Percentiles rank a stretch among this genome's conserved stretches.
phyloP scores from a whole-genome alignment of 257 asterid genomes.

The Henckelia pumila region DNA sequence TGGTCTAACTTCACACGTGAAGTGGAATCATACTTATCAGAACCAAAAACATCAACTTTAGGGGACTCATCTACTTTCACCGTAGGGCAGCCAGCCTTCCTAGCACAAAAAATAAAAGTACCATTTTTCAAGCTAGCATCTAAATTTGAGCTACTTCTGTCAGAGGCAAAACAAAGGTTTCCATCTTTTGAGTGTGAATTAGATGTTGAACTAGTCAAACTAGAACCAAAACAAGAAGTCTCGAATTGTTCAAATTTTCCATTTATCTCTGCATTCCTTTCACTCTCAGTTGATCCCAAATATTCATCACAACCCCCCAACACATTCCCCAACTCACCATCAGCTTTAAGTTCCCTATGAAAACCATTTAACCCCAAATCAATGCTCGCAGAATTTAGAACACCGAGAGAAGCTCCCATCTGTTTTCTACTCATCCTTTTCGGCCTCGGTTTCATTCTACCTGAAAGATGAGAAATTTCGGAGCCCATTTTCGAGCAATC shows the following conservation, averaged over 20 bases:
- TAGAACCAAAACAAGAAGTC: constrained; percentile 25
- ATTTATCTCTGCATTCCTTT: constrained; percentile 22
- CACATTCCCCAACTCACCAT: constrained; percentile 24
- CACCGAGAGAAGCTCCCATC: constrained; percentile 26
- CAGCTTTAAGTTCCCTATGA: constrained; percentile 25
- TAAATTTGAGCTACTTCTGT: constrained; percentile 25
- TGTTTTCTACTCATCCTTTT: constrained; percentile 52
- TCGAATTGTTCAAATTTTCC: constrained; percentile 13
- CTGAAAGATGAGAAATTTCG: constrained; percentile 30
- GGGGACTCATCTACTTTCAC: constrained; percentile 17
- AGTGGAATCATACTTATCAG: not conserved
- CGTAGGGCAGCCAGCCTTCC: constrained; percentile 21
- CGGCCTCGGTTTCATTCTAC: constrained; percentile 56
- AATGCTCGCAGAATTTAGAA: constrained; percentile 25
- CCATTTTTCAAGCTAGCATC: constrained; percentile 29
- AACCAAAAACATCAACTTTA: constrained; percentile 26
- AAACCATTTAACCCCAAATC: constrained; percentile 37
- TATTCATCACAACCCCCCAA: constrained; percentile 24
- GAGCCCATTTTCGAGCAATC: constrained; percentile 28
- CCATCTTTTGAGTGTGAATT: constrained; percentile 17
- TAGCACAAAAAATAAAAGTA: constrained; percentile 33
- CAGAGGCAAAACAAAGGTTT: constrained; percentile 27
- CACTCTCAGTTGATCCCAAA: constrained; percentile 25
- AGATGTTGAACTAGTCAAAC: constrained; percentile 11
- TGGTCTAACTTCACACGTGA: constrained; percentile 25